Base-by-base conservation (phyloP, 768 basidiomycete species). In the Tubosaeta brunneosetosa region DNA sequence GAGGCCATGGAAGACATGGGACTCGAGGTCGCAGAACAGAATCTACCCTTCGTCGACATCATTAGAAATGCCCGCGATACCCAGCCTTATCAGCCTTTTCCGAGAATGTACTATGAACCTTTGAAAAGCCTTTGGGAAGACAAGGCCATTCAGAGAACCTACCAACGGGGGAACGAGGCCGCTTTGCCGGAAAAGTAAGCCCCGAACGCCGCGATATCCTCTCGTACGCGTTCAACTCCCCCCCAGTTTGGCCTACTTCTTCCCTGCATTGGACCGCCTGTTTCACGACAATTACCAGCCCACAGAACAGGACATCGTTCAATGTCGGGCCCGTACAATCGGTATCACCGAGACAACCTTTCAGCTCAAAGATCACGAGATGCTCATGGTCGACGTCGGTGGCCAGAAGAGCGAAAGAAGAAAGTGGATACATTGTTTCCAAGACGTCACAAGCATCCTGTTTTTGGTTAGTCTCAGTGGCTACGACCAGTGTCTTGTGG, bases 341-440 rank as follows among this genome's bases (percentile, higher is more conserved):
- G 94, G 93, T 17, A 93, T 94, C 63, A 91, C 87, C 8, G 90
- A 92, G 70, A 95, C 92, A 1, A 80, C 83, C 16, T 95, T 97
- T 72, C 74, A 77, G 41, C 76, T 94, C 50, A 76, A 79, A 58
- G 87, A 86, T 40, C 85, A 91, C 52, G 85, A 90, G 59, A 85
- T 93, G 84, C 76, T 92, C 50, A 91, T 97, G 86, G 88, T 97
- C 51, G 94, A 97, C 63, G 94, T 89, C 33, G 88, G 88, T 27
- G 94, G 94, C 6, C 94, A 97, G 74, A 91, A 94, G 77, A 91
- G 86, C 67, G 93, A 94, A 67, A 74, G 93, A 55, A 77, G 91
- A 69, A 94, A 94, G 68, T 94, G 91, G 91, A 93, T 93, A 61
- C 91, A 93, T 63, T 92, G 89, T 66, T 94, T 94, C 74, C 91